Conservation (phyloP, 2,329 filamentous ascomycete genomes). For the Cephalotrichum gorgonifer region DNA sequence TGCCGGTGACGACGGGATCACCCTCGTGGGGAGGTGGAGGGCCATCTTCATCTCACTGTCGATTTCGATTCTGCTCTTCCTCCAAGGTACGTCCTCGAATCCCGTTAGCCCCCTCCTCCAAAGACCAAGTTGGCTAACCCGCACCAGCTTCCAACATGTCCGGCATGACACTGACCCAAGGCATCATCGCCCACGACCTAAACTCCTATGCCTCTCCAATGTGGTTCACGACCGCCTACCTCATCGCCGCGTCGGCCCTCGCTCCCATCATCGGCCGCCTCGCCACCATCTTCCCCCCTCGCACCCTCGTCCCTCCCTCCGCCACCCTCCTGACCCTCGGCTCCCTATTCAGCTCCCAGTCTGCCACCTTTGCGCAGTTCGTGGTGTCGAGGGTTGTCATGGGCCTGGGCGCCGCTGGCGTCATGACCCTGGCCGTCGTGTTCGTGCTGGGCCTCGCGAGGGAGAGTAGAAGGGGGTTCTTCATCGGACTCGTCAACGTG, state of each 20-base stretch:
- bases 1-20: background rate
- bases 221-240: conserved; percentile 74
- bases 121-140: background rate
- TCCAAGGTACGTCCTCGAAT: conserved; percentile 36
- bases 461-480: conserved; percentile 58
- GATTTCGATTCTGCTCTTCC: conserved; percentile 40
- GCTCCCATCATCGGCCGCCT: conserved; percentile 64
- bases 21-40: background rate
- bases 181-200: conserved; percentile 63
- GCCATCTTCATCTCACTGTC: background rate
- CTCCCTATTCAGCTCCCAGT: conserved; percentile 51
- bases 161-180: conserved; percentile 73
- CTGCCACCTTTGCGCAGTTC: conserved; percentile 50
- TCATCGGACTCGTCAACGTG: conserved; percentile 64
- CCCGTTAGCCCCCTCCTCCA: conserved; percentile 1
- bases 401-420: conserved; percentile 60
- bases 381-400: conserved; percentile 57
- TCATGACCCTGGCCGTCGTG: conserved; percentile 65
- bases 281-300: conserved; percentile 62
- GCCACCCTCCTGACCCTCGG: conserved; percentile 50
- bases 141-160: conserved; percentile 57
- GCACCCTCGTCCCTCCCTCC: conserved; percentile 52
- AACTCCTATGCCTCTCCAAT: conserved; percentile 61
- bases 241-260: conserved; percentile 50
- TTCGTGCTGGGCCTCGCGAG: conserved; percentile 65